Evolutionary conservation across 2,329 filamentous ascomycete species (phyloP).

Genomic region (Cytospora chrysosperma): DNA sequence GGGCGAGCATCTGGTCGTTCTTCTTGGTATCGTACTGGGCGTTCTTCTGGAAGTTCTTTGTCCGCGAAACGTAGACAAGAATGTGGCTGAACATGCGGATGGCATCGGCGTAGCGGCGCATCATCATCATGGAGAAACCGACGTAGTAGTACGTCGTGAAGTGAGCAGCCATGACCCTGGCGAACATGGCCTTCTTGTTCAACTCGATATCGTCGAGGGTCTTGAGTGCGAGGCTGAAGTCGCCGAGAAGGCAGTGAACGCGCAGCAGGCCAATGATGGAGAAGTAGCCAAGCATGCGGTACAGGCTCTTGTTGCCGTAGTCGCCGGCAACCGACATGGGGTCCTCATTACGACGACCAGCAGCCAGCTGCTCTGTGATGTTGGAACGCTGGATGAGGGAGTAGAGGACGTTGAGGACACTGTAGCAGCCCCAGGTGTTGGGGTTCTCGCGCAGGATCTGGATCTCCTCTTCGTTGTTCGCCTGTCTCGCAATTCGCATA

Average conservation of each 20-base stretch:
- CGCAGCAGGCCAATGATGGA: conserved; percentile 96
- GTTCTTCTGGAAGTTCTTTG: conserved; percentile 99
- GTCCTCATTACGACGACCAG: conserved; percentile 93
- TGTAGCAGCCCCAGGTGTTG: conserved; percentile 99
- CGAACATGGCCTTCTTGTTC: conserved; percentile 99
- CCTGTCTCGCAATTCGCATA: conserved; percentile 80
- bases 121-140: conserved; percentile 99
- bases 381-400: conserved; percentile 97
- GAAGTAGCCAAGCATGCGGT: conserved; percentile 99
- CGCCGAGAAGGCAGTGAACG: conserved; percentile 93
- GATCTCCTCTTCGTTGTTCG: conserved; percentile 88
- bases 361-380: conserved; percentile 94
- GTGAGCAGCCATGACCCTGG: conserved; percentile 97
- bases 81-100: conserved; percentile 99
- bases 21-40: conserved; percentile 97
- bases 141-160: conserved; percentile 99
- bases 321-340: conserved; percentile 84
- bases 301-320: conserved; percentile 90
- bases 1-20: conserved; percentile 99
- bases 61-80: conserved; percentile 95
- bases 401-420: conserved; percentile 97
- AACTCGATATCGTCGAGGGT: conserved; percentile 99
- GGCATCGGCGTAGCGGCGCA: conserved; percentile 97
- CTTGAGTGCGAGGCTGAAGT: conserved; percentile 97
- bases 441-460: conserved; percentile 91